Percentiles rank a stretch among this genome's conserved stretches.
phyloP scores from a whole-genome alignment of 208 protist genomes.

The Polymyxa betae region DNA sequence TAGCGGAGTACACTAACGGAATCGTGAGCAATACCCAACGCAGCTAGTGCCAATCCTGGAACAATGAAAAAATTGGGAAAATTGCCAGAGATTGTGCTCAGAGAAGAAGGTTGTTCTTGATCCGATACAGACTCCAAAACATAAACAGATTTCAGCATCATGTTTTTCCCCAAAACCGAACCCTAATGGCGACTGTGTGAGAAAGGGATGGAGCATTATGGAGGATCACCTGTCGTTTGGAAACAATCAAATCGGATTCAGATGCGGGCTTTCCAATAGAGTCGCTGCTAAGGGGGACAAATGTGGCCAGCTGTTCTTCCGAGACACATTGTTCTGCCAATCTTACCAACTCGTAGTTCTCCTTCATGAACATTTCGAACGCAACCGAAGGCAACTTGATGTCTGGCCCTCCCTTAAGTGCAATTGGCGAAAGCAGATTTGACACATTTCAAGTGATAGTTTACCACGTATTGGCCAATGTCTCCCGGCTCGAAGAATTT shows the following conservation, averaged over 20 bases:
- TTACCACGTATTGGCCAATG: neutral
- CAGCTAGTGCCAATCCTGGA: neutral
- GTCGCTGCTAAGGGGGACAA: conserved; percentile 15
- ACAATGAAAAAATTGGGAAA: conserved; percentile 1
- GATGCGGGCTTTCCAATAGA: neutral
- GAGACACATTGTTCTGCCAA: conserved; percentile 15
- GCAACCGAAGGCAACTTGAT: neutral
- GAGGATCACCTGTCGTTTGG: conserved; percentile 18
- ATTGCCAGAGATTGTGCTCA: neutral
- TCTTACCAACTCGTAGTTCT: conserved; percentile 3
- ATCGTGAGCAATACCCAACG: neutral
- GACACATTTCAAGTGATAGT: neutral
- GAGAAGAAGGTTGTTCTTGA: neutral
- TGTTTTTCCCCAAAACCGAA: conserved; percentile 19
- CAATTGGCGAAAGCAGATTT: too few species aligned
- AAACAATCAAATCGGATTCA: neutral
- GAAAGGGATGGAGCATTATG: neutral
- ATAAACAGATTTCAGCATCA: conserved; percentile 34
- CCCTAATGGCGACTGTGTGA: conserved; percentile 2
- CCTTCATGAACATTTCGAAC: conserved; percentile 33
- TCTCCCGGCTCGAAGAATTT: neutral
- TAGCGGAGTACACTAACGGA: neutral
- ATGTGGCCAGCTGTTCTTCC: conserved; percentile 39
- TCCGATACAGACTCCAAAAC: neutral
- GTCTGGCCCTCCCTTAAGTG: neutral